Conservation (phyloP, 225 moss, liverwort and hornwort genomes). For the Pseudisothecium myosuroides region DNA sequence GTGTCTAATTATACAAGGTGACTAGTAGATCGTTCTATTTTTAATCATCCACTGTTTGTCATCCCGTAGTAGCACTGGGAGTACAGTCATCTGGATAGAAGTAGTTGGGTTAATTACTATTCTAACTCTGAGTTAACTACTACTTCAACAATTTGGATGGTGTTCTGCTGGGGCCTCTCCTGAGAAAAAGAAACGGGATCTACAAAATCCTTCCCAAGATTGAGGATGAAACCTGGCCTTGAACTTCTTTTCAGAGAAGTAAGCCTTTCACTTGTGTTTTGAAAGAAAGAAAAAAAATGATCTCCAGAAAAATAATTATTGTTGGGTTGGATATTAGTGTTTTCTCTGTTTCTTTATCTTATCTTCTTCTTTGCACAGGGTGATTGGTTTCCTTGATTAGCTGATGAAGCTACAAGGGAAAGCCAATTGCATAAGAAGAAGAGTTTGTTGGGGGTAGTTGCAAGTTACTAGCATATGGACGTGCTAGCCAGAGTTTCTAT, state of each 20-base stretch:
- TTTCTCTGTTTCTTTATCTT: no score
- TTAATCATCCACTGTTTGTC: no score
- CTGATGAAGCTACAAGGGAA: background rate
- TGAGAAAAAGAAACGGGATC: background rate
- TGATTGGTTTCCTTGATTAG: background rate
- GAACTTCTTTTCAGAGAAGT: background rate
- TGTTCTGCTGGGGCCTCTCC: background rate
- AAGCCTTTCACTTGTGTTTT: background rate
- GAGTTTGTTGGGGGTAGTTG: background rate
- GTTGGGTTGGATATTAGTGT: background rate
- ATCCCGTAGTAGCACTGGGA: no score
- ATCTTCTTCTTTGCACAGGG: no score
- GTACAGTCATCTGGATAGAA: no score
- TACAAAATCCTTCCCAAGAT: background rate
- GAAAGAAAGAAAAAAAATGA: accelerated
- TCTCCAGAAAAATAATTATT: background rate
- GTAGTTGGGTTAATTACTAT: no score
- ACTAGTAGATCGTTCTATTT: no score
- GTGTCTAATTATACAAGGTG: no score
- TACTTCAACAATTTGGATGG: no score
- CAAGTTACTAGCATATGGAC: background rate
- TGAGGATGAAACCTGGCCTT: background rate
- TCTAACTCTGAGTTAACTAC: no score
- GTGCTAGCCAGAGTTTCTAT: background rate
- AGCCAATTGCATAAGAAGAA: background rate